Percentiles rank a stretch among this genome's conserved stretches.
Evolutionary conservation across 768 basidiomycete genomes (phyloP).

Genomic region (Leccinellum albellum): DNA sequence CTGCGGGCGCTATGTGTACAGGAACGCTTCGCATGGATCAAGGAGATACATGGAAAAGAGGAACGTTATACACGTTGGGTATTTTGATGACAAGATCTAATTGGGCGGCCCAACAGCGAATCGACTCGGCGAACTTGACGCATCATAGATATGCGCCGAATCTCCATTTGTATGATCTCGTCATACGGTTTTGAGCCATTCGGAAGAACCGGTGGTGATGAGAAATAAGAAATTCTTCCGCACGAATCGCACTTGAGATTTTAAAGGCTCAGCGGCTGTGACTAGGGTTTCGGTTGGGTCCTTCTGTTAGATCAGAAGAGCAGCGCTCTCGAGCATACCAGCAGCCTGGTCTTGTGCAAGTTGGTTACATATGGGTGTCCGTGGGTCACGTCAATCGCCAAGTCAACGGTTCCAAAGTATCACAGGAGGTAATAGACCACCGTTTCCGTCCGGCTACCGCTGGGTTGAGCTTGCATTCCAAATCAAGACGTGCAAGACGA

Average conservation of each 20-base stretch:
- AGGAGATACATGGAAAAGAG: constrained; percentile 15
- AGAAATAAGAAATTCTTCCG: constrained; percentile 20
- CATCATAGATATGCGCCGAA: constrained; percentile 15
- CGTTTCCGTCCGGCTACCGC: constrained; percentile 10
- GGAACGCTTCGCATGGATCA: constrained; percentile 27
- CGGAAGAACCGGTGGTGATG: constrained; percentile 19
- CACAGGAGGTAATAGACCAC: constrained; percentile 18
- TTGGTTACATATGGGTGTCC: constrained; percentile 19
- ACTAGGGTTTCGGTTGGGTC: constrained; percentile 21
- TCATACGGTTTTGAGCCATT: constrained; percentile 14
- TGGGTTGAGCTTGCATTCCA: constrained; percentile 14
- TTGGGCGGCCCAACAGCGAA: constrained; percentile 16
- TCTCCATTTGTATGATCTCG: constrained; percentile 25
- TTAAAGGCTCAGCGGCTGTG: constrained; percentile 14
- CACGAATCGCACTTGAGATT: constrained; percentile 27
- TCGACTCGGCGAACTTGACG: constrained; percentile 23
- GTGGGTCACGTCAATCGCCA: constrained; percentile 25
- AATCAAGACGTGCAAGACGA: constrained; percentile 15
- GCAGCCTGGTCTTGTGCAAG: background rate
- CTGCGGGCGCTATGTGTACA: constrained; percentile 11
- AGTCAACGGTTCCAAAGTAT: constrained; percentile 21
- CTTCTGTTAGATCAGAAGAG: constrained; percentile 19
- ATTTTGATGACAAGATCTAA: constrained; percentile 19
- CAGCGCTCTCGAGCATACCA: constrained; percentile 9
- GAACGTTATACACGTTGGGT: constrained; percentile 23